A percentile compares a stretch with the other conserved stretches of the same genome.
These are phyloP conservation scores for Lachancea sp. DNA, from an alignment of 805 yeast genomes.

Conservation along the genomic window DNA sequence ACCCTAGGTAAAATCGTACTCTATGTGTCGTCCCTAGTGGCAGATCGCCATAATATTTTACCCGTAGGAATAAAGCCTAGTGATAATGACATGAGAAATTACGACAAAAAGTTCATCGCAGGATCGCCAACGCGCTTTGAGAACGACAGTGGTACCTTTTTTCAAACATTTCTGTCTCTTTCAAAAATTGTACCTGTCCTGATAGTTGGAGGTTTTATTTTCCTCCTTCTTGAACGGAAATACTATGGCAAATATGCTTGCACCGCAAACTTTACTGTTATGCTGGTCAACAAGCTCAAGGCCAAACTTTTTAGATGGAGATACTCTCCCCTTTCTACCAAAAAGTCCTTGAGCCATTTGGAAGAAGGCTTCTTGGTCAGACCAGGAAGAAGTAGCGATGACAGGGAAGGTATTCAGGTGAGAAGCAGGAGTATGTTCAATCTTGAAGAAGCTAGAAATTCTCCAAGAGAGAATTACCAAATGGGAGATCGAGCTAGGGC, in stretches of 20 bases:
- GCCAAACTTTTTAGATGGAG: constrained; percentile 9
- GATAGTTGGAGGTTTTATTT: constrained; percentile 3
- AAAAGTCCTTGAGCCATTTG: constrained; percentile 11
- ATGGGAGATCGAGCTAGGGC: constrained; percentile 3
- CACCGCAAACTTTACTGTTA: background rate
- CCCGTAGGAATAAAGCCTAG: constrained; percentile 30
- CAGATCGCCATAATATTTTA: constrained; percentile 10
- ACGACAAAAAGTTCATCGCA: constrained; percentile 24
- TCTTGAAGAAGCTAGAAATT: constrained; percentile 11
- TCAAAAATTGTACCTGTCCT: constrained; percentile 1
- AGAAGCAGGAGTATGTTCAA: constrained; percentile 31
- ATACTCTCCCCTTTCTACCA: constrained; percentile 9
- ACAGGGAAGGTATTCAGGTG: constrained; percentile 16
- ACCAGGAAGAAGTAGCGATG: constrained; percentile 5
- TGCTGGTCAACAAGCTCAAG: constrained; percentile 4
- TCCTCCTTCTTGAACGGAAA: constrained; percentile 1
- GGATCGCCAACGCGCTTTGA: constrained; percentile 13
- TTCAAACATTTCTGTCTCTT: no score
- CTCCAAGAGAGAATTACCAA: constrained; percentile 9
- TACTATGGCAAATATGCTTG: background rate
- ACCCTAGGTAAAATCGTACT: constrained; percentile 82
- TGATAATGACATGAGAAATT: constrained; percentile 11
- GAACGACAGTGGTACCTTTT: constrained; percentile 2
- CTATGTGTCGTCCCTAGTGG: constrained; percentile 69
- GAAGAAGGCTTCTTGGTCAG: constrained; percentile 15